Percentiles rank a stretch among this genome's conserved stretches.
phyloP scores from a whole-genome alignment of 2,329 filamentous ascomycete genomes.

The Coniochaeta prunicola region DNA sequence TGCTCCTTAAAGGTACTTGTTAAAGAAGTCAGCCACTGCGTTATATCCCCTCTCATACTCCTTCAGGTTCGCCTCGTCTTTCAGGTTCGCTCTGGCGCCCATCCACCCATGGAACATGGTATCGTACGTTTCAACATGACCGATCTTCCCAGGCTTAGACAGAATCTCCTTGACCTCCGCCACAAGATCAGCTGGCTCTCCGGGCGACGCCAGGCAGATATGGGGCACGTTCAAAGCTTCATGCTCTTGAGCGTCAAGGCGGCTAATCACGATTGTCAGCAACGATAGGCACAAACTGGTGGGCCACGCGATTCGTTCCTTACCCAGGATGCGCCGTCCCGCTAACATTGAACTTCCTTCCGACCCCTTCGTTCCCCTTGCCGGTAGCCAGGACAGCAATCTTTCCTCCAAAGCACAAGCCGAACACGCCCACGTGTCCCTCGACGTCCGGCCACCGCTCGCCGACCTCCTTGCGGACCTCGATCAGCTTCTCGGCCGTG shows the following conservation, averaged over 20 bases:
- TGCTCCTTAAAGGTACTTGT: constrained; percentile 26
- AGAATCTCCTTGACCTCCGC: constrained; percentile 35
- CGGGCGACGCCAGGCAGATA: constrained; percentile 40
- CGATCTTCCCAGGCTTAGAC: constrained; percentile 27
- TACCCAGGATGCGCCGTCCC: constrained; percentile 24
- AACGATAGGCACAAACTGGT: background rate
- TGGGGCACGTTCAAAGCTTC: constrained; percentile 37
- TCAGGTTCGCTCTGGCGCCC: constrained; percentile 42
- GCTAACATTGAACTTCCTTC: constrained; percentile 26
- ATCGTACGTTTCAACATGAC: constrained; percentile 39
- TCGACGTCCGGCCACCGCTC: constrained; percentile 25
- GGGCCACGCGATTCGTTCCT: constrained; percentile 7
- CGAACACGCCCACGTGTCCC: constrained; percentile 34
- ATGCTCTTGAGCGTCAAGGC: constrained; percentile 32
- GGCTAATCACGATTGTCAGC: constrained; percentile 9
- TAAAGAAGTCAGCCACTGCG: constrained; percentile 33
- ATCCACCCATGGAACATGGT: constrained; percentile 54
- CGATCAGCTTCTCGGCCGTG: constrained; percentile 22
- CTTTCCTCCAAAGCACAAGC: constrained; percentile 42
- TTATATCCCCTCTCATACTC: constrained; percentile 44
- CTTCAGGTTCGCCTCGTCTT: constrained; percentile 32
- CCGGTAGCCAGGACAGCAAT: constrained; percentile 29
- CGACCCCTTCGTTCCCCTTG: constrained; percentile 23
- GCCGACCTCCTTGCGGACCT: constrained; percentile 22
- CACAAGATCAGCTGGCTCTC: constrained; percentile 36